These are phyloP conservation scores for Blastobotrys arbuscula DNA, from an alignment of 1,139 yeast species.

Conservation along the genomic window DNA sequence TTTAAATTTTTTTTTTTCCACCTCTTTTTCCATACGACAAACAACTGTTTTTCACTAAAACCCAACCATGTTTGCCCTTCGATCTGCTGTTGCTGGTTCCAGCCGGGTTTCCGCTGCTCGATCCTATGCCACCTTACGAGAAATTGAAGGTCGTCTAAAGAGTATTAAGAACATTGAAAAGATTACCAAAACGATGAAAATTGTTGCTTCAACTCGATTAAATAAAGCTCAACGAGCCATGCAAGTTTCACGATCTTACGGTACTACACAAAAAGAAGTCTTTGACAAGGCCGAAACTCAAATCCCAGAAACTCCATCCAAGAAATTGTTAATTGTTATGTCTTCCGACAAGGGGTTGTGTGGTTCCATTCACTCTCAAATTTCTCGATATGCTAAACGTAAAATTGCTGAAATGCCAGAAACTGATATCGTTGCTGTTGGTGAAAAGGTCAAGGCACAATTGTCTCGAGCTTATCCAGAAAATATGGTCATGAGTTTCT, in stretches of 20 bases:
- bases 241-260: constrained; percentile 81
- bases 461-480: constrained; percentile 74
- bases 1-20: neutral
- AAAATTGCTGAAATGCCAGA: constrained; percentile 58
- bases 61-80: constrained; percentile 27
- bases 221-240: constrained; percentile 95
- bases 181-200: constrained; percentile 99
- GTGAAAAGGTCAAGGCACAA: constrained; percentile 92
- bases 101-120: constrained; percentile 37
- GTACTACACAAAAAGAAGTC: constrained; percentile 73
- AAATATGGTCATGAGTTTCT: constrained; percentile 66
- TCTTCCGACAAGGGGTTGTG: constrained; percentile 98
- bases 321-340: constrained; percentile 72
- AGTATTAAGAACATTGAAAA: constrained; percentile 98
- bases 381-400: constrained; percentile 80
- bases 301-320: constrained; percentile 43
- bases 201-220: constrained; percentile 97
- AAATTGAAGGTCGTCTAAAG: constrained; percentile 96
- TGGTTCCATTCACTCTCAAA: constrained; percentile 95
- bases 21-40: neutral
- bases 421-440: constrained; percentile 81
- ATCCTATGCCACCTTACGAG: constrained; percentile 97
- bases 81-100: constrained; percentile 26
- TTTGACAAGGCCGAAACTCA: constrained; percentile 74
- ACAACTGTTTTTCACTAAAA: neutral